Base-by-base conservation (phyloP, 2,329 filamentous ascomycete species). In the Daldinia eschscholtzii region DNA sequence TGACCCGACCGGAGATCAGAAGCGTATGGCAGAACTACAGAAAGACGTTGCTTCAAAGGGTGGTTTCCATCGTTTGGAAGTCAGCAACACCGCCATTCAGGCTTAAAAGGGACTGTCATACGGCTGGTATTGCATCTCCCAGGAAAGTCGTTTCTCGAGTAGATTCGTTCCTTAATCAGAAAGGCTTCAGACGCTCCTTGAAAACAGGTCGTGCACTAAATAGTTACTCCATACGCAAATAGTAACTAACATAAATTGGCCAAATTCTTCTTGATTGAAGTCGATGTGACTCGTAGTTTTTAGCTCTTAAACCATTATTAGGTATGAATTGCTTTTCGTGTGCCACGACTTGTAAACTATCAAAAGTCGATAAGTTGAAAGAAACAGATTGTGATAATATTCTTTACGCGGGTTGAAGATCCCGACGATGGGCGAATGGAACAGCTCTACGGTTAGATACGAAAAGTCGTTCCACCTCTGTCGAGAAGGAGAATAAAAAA, bases 1-100 rank as follows among this genome's bases (percentile, higher is more conserved):
- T 46, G 91, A 93, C 78, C 92, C 91, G 0, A 84, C 81, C 1
- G 91, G 89, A 10, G 91, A 94, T 74, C 91, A 94, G 87, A 92
- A 91, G 86, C 85, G 86, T 42, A 93, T 93, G 89, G 88, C 84
- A 3, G 83, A 85, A 73, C 80, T 93, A 74, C 92, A 93, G 83
- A 84, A 89, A 79, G 83, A 88, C 63, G 87, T 93, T 70, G 89
- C 90, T 56, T 80, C 79, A 46, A 81, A 86, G 44, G 92, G 92
- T 48, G 91, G 92, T 2, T 93, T 90, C 80, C 84, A 82, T 52
- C 70, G 70, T 57, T 60, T 72, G 4, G 57, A 68, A 5, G 28
- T 61, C 23, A 52, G 50, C 18, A 42, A 48, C 30, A 41, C 37
- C 41, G 39, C 67, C 46, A 42, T 72, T 23, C 57, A 72, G 41